Percentiles rank a stretch among this genome's conserved stretches.
phyloP scores from a whole-genome alignment of 2,329 filamentous ascomycete genomes.

The Ceratocystis huliohia region DNA sequence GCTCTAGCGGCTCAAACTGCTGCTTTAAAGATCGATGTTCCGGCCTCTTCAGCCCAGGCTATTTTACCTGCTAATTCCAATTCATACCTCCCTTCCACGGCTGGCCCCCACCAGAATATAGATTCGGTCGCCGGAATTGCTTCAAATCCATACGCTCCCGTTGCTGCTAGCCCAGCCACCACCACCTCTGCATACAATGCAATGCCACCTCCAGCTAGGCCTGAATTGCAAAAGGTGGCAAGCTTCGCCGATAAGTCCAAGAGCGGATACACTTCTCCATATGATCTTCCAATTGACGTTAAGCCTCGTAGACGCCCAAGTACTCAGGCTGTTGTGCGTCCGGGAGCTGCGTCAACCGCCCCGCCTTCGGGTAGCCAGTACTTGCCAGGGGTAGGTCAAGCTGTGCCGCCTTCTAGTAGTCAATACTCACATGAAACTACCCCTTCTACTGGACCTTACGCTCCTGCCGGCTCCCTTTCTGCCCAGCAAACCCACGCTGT shows the following conservation, averaged over 20 bases:
- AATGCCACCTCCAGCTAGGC: conserved; percentile 29
- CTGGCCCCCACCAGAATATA: neutral
- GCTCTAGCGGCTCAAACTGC: conserved; percentile 14
- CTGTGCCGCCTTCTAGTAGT: conserved; percentile 23
- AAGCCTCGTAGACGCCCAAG: conserved; percentile 55
- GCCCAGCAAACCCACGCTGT: conserved; percentile 31
- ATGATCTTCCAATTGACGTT: conserved; percentile 82
- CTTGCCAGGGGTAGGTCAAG: neutral
- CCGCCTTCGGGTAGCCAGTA: conserved; percentile 23
- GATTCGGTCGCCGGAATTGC: conserved; percentile 2
- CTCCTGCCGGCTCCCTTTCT: conserved; percentile 26
- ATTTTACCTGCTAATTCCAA: neutral
- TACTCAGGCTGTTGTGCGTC: conserved; percentile 33
- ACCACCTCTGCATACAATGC: conserved; percentile 29
- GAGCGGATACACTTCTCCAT: conserved; percentile 84
- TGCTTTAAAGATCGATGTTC: neutral
- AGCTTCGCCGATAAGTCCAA: conserved; percentile 88
- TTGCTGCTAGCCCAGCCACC: conserved; percentile 22
- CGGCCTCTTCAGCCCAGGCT: conserved; percentile 22
- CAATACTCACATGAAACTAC: conserved; percentile 21
- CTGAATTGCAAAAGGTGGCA: conserved; percentile 48
- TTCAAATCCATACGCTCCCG: conserved; percentile 20
- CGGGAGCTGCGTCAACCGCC: neutral
- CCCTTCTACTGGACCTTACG: conserved; percentile 24
- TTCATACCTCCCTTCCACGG: neutral